Evolutionary conservation across 2,329 filamentous ascomycete species (phyloP), one percentile per base, ranked within the genome.

Genomic region (Drechslera avenae): DNA sequence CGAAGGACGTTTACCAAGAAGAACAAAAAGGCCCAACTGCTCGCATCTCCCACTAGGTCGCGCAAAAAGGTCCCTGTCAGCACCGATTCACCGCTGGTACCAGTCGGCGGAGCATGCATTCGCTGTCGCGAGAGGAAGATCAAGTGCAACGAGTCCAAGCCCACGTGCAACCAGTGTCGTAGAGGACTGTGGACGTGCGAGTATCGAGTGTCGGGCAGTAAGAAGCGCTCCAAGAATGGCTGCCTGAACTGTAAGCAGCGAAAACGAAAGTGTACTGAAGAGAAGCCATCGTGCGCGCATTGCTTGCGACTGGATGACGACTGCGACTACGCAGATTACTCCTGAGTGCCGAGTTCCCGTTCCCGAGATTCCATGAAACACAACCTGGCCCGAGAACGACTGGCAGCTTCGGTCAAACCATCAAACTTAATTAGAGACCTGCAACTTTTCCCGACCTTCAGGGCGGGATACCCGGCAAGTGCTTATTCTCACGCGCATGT

Each of bases 221-320:
- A 54, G 23, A 66, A 65, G 50, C 68, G 65, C 9, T 68, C 67
- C 2, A 72, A 56, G 41, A 67, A 59, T 39, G 68, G 66, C 32
- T 69, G 68, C 37, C 32, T 63, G 21, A 68, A 67, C n/a, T 71
- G 65, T 47, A 59, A 61, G 14, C 54, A 60, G 35, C 52, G 66
- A 42, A 68, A 50, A 54, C 61, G 68, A 6, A 67, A 70, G 46
- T 72, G 68, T 36, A 66, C 62, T 14, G 64, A 73, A 60, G 66
- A 68, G 36, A 60, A 53, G 21, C 69, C 67, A 5, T 63, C 52
- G 1, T 69, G 68, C 49, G 60, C 64, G 2, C 54, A 69, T 45
- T 71, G 66, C 39, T 39, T 69, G 23, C 69, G 62, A 21, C 12
- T 67, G 4, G 61, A 66, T 19, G 64, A 67, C 21, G 61, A 65